A percentile compares a stretch with the other conserved stretches of the same genome.
Evolutionary conservation across 106 monocot species (phyloP).

Genomic region (Platanthera guangdongensis): DNA sequence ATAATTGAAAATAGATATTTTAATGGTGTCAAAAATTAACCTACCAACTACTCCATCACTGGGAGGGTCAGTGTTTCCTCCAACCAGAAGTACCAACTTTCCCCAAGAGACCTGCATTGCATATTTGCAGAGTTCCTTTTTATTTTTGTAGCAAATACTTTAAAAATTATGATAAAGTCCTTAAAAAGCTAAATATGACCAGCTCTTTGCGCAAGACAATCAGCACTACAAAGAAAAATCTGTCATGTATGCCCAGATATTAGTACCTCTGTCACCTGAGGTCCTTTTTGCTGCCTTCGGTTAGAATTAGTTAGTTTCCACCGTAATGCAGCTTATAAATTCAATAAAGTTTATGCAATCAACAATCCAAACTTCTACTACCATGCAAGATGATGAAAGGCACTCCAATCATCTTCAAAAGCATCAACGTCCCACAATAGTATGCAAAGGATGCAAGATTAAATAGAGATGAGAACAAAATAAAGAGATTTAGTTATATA

Average conservation of each 20-base stretch:
- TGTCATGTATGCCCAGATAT: not conserved
- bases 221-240: not conserved
- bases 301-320: not conserved
- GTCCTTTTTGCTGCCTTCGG: not conserved
- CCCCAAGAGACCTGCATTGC: slow-evolving; percentile 68
- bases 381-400: not conserved
- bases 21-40: not conserved
- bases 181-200: no score
- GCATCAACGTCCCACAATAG: not conserved
- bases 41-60: slow-evolving; percentile 62
- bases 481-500: no score
- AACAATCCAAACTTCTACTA: not conserved
- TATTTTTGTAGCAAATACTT: not conserved
- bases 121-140: not conserved
- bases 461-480: no score
- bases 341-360: not conserved
- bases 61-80: slow-evolving; percentile 64
- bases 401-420: not conserved
- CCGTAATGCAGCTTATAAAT: not conserved
- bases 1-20: not conserved
- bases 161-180: not conserved
- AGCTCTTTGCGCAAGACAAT: not conserved
- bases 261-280: not conserved
- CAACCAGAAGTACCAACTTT: slow-evolving; percentile 63
- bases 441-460: no score